Percentiles rank a stretch among this genome's conserved stretches.
Evolutionary conservation across 345 rosid genomes (phyloP).

Genomic region (Nasturtium officinale): DNA sequence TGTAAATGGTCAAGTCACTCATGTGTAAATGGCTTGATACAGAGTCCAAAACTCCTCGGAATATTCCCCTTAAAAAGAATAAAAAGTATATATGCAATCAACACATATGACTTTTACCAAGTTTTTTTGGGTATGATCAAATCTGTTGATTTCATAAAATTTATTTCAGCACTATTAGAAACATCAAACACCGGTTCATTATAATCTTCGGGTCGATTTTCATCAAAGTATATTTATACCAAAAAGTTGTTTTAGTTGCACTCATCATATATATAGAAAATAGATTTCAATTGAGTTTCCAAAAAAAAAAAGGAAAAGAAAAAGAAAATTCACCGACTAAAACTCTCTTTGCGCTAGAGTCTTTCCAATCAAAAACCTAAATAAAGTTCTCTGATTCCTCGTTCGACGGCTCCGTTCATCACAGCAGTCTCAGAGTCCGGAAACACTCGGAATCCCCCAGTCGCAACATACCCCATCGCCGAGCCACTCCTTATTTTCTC

Average conservation of each 20-base stretch:
- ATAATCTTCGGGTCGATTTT: background rate
- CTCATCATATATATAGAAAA: too few relatives aligned
- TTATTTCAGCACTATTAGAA: too few relatives aligned
- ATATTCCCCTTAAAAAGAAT: too few relatives aligned
- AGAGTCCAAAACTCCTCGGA: too few relatives aligned
- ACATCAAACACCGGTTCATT: too few relatives aligned
- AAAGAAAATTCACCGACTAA: background rate
- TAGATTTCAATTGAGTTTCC: background rate
- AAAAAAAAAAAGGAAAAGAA: too few relatives aligned
- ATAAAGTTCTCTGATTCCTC: slow-evolving; percentile 1
- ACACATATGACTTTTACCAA: too few relatives aligned
- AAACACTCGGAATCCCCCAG: slow-evolving; percentile 9
- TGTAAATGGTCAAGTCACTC: background rate
- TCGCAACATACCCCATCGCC: slow-evolving; percentile 1
- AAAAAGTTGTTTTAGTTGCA: background rate
- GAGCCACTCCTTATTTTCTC: background rate
- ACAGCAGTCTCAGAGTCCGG: slow-evolving; percentile 18
- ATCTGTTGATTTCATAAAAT: too few relatives aligned
- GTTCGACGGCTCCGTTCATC: slow-evolving; percentile 16
- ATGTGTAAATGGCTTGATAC: too few relatives aligned
- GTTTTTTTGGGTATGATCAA: too few relatives aligned
- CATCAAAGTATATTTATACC: background rate
- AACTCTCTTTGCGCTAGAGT: background rate
- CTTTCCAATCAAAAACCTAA: slow-evolving; percentile 27
- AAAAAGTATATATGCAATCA: too few relatives aligned